Base-by-base conservation (phyloP, 75 land plant species). In the Gnetum montanum region DNA sequence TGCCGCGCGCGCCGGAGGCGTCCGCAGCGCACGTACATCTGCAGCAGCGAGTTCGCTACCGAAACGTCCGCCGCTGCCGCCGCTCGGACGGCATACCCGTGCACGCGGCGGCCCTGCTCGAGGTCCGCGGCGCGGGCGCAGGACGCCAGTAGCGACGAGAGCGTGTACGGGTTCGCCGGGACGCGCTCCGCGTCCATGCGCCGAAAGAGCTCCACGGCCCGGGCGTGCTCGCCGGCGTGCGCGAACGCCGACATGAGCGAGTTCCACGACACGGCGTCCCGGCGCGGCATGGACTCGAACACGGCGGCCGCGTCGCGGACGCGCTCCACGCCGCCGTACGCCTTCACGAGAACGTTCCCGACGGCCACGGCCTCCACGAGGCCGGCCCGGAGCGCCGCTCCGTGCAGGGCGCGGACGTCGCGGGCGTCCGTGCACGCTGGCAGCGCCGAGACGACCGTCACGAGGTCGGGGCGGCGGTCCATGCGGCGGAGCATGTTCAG, bases 151-250 rank as follows among this genome's bases (percentile, higher is more conserved):
- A 64, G 88, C 0, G 74, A 62, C 1, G 81, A 78, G 45, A 79
- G 83, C 7, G 88, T 73, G 66, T 51, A 72, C 23, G 27, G 15
- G 37, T 86, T 88, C 2, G 84, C 80, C 55, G 56, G 65, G n/a
- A 74, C 66, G 18, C 70, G 81, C 3, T 73, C 79, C 27, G 71
- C 76, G 34, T 62, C 71, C 90, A 86, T 82, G 50, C 78, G 82
- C 46, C 52, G 58, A 35, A 74, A 86, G 13, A 86, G 38, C 3
- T 74, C 77, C 68, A 86, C 13, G 18, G 86, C 90, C 22, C 78
- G 80, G 44, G 80, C 80, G 35, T 58, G 50, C 8, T 35, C 29
- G 23, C 76, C 79, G 56, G 27, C 1, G 44, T 70, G 70, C 33
- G 71, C 72, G 27, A 84, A 87, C 29, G 78, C 88, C 4, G 76